These are phyloP conservation scores for Lyophyllum semitale DNA, from an alignment of 768 basidiomycete genomes.

Conservation along the genomic window DNA sequence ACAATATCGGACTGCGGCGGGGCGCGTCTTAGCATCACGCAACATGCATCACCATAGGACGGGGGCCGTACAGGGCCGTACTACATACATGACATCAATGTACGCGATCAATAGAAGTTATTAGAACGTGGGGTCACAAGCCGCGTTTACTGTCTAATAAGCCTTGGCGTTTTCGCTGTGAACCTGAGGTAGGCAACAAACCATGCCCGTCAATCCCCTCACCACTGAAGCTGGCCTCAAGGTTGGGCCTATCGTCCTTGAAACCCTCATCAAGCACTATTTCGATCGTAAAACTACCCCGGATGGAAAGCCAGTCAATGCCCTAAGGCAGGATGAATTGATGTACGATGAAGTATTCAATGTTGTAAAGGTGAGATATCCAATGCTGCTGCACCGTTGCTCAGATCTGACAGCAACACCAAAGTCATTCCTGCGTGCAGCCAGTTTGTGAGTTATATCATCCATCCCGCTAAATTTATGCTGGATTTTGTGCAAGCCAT, in stretches of 20 bases:
- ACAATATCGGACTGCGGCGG: no score
- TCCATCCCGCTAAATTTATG: background rate
- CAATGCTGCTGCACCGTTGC: background rate
- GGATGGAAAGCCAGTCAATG: conserved; percentile 41
- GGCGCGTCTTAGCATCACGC: background rate
- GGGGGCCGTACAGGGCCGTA: no score
- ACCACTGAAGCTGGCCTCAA: conserved; percentile 62
- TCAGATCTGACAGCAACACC: background rate
- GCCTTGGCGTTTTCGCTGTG: background rate
- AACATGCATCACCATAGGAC: no score
- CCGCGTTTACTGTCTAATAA: no score
- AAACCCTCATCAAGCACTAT: conserved; percentile 86
- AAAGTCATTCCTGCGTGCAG: conserved; percentile 74
- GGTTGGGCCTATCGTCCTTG: conserved; percentile 72
- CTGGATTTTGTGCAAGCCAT: conserved; percentile 48
- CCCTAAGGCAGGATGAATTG: conserved; percentile 70
- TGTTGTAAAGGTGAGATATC: conserved; percentile 65
- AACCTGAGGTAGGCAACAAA: background rate
- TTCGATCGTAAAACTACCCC: conserved; percentile 56
- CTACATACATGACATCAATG: no score
- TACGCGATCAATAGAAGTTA: no score
- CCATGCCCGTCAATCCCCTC: conserved; percentile 51
- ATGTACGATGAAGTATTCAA: conserved; percentile 82
- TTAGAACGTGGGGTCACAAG: no score
- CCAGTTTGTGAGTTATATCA: conserved; percentile 51